These are phyloP conservation scores for Pseudoneurospora amorphoporcata DNA, from an alignment of 495 filamentous ascomycete species.

Conservation along the genomic window DNA sequence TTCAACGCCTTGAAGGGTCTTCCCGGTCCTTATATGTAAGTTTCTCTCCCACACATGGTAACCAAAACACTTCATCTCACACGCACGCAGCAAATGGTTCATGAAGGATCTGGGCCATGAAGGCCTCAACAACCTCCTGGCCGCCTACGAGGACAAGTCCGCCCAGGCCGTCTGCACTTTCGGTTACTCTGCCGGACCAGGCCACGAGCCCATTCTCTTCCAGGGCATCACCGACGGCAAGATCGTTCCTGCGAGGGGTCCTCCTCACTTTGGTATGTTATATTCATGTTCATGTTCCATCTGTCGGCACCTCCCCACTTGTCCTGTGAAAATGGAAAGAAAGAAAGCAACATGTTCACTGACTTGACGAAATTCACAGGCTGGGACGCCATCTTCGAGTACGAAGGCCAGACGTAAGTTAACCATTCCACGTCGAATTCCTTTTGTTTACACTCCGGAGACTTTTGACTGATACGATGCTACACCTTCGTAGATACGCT, in stretches of 20 bases:
- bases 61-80: neutral
- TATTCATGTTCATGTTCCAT: neutral
- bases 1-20: slow-evolving; percentile 82
- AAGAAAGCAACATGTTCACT: neutral
- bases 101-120: slow-evolving; percentile 68
- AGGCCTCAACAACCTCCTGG: slow-evolving; percentile 84
- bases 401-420: slow-evolving; percentile 75
- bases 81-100: slow-evolving; percentile 72
- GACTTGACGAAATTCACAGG: slow-evolving; percentile 34
- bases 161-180: slow-evolving; percentile 95
- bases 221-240: slow-evolving; percentile 72
- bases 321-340: neutral
- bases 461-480: neutral
- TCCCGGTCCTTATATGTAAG: slow-evolving; percentile 95
- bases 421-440: neutral
- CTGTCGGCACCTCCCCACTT: neutral
- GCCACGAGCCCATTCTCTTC: slow-evolving; percentile 76
- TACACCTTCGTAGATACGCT: slow-evolving; percentile 46
- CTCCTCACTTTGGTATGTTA: slow-evolving; percentile 66
- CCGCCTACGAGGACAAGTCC: slow-evolving; percentile 77
- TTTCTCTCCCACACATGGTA: neutral
- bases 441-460: neutral
- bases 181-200: slow-evolving; percentile 79
- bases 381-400: slow-evolving; percentile 96
- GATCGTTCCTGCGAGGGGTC: slow-evolving; percentile 67